A percentile compares a stretch with the other conserved stretches of the same genome.
These are phyloP conservation scores for Taphrina populina DNA, from an alignment of 1,139 yeast genomes.

Conservation along the genomic window DNA sequence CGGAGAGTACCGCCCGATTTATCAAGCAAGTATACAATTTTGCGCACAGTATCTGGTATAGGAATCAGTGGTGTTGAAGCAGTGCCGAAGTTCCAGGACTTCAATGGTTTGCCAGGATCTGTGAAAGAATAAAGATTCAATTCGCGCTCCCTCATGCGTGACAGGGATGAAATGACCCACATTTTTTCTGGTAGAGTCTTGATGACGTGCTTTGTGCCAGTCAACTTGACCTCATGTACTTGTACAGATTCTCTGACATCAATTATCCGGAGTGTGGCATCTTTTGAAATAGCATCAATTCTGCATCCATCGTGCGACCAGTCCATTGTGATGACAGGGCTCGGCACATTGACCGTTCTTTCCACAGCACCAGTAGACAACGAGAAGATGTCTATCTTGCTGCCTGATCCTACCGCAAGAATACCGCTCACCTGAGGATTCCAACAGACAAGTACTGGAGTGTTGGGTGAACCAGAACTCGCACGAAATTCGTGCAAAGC, in stretches of 20 bases:
- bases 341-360: constrained; percentile 1
- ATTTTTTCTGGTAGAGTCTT: constrained; percentile 14
- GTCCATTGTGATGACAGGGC: constrained; percentile 18
- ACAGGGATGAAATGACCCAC: constrained; percentile 23
- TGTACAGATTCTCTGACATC: constrained; percentile 4
- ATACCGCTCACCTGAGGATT: constrained; percentile 28
- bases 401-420: constrained; percentile 25
- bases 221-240: constrained; percentile 4
- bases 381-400: constrained; percentile 10
- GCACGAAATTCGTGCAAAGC: constrained; percentile 21
- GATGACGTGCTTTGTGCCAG: constrained; percentile 26
- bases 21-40: constrained; percentile 26
- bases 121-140: constrained; percentile 10
- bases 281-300: constrained; percentile 6
- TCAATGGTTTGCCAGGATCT: constrained; percentile 12
- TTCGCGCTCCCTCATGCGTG: constrained; percentile 29
- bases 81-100: constrained; percentile 29
- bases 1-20: constrained; percentile 29
- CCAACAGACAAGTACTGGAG: constrained; percentile 18
- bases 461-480: constrained; percentile 18
- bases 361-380: not conserved
- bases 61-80: constrained; percentile 30
- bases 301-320: constrained; percentile 28
- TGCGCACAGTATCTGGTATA: constrained; percentile 15
- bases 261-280: constrained; percentile 11